phyloP scores from a whole-genome alignment of 345 rosid genomes.

The Syzygium jambos region DNA sequence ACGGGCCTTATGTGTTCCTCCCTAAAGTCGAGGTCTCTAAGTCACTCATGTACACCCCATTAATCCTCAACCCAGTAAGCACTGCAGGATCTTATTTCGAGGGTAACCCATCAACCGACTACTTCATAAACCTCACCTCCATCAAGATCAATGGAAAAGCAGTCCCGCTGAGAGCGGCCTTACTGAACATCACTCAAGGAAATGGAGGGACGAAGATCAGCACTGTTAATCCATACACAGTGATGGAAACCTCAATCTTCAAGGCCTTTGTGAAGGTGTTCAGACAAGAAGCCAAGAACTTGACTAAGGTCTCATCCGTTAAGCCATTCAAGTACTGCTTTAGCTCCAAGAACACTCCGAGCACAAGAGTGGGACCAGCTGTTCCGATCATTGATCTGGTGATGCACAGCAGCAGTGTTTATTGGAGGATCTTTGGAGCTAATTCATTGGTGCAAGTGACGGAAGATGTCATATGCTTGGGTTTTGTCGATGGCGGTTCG shows the following conservation, averaged over 20 bases:
- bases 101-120: slow-evolving; percentile 25
- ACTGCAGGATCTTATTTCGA: slow-evolving; percentile 1
- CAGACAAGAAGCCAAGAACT: slow-evolving; percentile 27
- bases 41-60: slow-evolving; percentile 31
- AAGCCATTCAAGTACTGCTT: slow-evolving; percentile 56
- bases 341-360: slow-evolving; percentile 14
- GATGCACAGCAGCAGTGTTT: slow-evolving; percentile 15
- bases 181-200: slow-evolving; percentile 28
- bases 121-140: slow-evolving; percentile 31
- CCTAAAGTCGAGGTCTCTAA: slow-evolving; percentile 23
- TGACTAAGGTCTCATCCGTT: slow-evolving; percentile 30
- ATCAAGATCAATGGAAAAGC: slow-evolving; percentile 22
- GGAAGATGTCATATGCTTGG: slow-evolving; percentile 19
- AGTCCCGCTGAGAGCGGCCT: slow-evolving; percentile 15
- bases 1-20: slow-evolving; percentile 20
- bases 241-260: slow-evolving; percentile 44
- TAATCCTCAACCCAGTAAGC: slow-evolving; percentile 27
- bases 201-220: slow-evolving; percentile 65
- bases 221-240: slow-evolving; percentile 57
- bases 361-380: slow-evolving; percentile 37
- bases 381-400: slow-evolving; percentile 27
- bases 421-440: slow-evolving; percentile 33
- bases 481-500: slow-evolving; percentile 24
- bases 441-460: slow-evolving; percentile 34
- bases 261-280: slow-evolving; percentile 37